Percentiles rank a stretch among this genome's conserved stretches.
Evolutionary conservation across 2,329 filamentous ascomycete species (phyloP).

Genomic region (Aspergillus niger): DNA sequence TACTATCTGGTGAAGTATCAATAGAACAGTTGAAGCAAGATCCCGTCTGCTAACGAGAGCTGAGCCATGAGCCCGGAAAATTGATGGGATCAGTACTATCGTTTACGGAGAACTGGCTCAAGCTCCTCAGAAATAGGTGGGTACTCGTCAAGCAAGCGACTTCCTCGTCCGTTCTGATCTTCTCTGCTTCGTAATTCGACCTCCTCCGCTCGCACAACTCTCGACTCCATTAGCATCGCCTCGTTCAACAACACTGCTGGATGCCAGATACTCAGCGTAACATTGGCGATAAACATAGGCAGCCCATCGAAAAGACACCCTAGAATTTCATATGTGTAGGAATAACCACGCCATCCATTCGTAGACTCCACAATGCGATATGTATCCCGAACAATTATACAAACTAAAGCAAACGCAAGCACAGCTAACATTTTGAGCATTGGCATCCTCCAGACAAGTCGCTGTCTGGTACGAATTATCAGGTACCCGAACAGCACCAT

Average conservation of each 20-base stretch:
- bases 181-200: not conserved
- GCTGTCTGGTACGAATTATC: not conserved
- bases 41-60: not conserved
- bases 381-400: not conserved
- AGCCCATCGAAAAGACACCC: not conserved
- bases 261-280: not conserved
- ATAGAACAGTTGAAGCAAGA: no score
- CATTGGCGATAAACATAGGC: not conserved
- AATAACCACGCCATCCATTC: not conserved
- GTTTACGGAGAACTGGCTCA: not conserved
- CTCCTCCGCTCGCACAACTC: not conserved
- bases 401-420: not conserved
- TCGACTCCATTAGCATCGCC: not conserved
- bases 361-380: not conserved
- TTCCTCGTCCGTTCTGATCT: not conserved
- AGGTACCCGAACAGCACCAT: not conserved
- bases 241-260: not conserved
- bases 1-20: not conserved
- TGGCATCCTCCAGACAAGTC: not conserved
- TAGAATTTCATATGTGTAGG: not conserved
- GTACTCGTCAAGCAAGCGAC: not conserved
- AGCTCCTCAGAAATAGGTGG: not conserved
- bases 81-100: not conserved
- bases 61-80: not conserved
- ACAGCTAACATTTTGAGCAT: not conserved